phyloP scores from a whole-genome alignment of 2,329 filamentous ascomycete genomes.

The Aspergillus terreus region DNA sequence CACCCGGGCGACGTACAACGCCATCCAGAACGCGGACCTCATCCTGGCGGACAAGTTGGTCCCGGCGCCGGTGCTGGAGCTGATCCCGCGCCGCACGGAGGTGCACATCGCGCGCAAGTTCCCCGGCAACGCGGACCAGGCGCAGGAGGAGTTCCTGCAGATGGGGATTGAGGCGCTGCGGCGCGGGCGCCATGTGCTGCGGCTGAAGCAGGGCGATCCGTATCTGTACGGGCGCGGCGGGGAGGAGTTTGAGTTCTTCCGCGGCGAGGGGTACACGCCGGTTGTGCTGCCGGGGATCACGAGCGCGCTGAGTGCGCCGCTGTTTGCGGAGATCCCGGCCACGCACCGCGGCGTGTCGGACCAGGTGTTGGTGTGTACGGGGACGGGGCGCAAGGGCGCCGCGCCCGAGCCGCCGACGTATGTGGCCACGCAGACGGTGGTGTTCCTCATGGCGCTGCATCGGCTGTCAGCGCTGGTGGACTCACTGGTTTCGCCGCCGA shows the following conservation, averaged over 20 bases:
- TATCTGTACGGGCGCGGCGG: slow-evolving; percentile 94
- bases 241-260: slow-evolving; percentile 86
- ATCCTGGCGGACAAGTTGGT: slow-evolving; percentile 54
- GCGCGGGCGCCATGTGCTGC: slow-evolving; percentile 73
- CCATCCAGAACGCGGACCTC: slow-evolving; percentile 47
- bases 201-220: slow-evolving; percentile 93
- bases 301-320: slow-evolving; percentile 76
- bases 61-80: slow-evolving; percentile 76
- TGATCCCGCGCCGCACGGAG: slow-evolving; percentile 84
- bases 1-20: slow-evolving; percentile 58
- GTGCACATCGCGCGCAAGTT: slow-evolving; percentile 96
- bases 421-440: slow-evolving; percentile 72
- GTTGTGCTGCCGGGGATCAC: slow-evolving; percentile 86
- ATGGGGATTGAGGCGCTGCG: slow-evolving; percentile 68
- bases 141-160: slow-evolving; percentile 82
- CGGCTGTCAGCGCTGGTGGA: slow-evolving; percentile 70
- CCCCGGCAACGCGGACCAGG: slow-evolving; percentile 90
- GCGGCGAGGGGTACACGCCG: slow-evolving; percentile 63
- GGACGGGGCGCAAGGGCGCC: slow-evolving; percentile 85
- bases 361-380: slow-evolving; percentile 93
- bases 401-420: slow-evolving; percentile 78
- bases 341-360: slow-evolving; percentile 89
- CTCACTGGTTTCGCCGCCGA: slow-evolving; percentile 54
- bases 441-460: slow-evolving; percentile 95
- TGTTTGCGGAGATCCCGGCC: slow-evolving; percentile 82